Percentiles rank a stretch among this genome's conserved stretches.
Evolutionary conservation across 306 rosid genomes (phyloP).

Genomic region (Quercus bicolor): DNA sequence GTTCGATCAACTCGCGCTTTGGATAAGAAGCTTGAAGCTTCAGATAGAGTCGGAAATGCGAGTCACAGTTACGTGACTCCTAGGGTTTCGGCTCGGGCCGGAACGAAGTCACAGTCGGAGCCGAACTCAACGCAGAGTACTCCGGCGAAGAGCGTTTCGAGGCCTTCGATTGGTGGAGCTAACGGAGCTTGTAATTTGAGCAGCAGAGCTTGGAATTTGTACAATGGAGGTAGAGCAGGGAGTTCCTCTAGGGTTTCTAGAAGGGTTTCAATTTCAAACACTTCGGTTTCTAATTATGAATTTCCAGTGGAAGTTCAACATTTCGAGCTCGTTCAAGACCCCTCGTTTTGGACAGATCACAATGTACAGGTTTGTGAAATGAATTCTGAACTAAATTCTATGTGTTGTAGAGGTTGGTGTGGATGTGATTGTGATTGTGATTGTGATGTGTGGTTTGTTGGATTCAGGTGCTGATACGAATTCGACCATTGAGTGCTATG

Average conservation of each 20-base stretch:
- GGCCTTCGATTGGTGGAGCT: constrained; percentile 59
- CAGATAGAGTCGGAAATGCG: constrained; percentile 28
- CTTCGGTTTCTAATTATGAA: constrained; percentile 19
- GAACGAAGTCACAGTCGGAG: constrained; percentile 52
- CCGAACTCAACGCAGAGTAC: constrained; percentile 68
- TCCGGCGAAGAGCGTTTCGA: constrained; percentile 51
- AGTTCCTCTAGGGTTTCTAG: constrained; percentile 32
- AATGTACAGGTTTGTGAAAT: constrained; percentile 68
- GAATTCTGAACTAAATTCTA: neutral
- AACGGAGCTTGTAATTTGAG: constrained; percentile 26
- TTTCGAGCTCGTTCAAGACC: constrained; percentile 66
- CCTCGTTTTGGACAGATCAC: constrained; percentile 88
- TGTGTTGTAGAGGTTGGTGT: no score
- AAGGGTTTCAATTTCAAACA: constrained; percentile 22
- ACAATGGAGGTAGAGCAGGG: constrained; percentile 36
- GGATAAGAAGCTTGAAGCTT: constrained; percentile 30
- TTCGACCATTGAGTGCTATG: constrained; percentile 66
- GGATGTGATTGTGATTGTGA: neutral
- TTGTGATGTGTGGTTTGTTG: constrained; percentile 20
- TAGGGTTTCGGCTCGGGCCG: constrained; percentile 34
- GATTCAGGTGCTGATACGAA: constrained; percentile 76
- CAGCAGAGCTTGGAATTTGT: constrained; percentile 33
- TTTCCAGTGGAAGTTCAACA: constrained; percentile 38
- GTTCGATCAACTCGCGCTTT: constrained; percentile 28
- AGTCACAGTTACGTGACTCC: constrained; percentile 32